These are phyloP conservation scores for Linum trigynum DNA, from an alignment of 345 rosid genomes.

Conservation along the genomic window DNA sequence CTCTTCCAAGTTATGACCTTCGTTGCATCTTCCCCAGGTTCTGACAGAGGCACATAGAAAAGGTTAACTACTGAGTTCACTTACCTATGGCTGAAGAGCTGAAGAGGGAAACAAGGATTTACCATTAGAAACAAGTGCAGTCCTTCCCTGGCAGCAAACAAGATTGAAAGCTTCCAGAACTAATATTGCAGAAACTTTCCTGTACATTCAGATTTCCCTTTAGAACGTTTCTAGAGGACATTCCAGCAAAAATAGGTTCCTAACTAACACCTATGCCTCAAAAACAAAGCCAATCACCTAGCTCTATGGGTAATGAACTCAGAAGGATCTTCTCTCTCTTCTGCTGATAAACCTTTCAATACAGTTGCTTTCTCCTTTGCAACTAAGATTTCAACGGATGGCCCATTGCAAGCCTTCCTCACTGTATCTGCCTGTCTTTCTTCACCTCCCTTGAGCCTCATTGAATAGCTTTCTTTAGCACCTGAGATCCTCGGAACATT, in stretches of 20 bases:
- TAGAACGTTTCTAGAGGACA: conserved; percentile 8
- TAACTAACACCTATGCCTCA: neutral
- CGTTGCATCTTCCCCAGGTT: conserved; percentile 37
- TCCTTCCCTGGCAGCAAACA: conserved; percentile 55
- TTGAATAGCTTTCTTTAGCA: conserved; percentile 2
- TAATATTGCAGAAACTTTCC: conserved; percentile 44
- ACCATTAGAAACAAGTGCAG: conserved; percentile 57
- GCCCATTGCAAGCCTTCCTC: conserved; percentile 10
- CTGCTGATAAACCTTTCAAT: conserved; percentile 31
- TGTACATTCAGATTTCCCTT: conserved; percentile 19
- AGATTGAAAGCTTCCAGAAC: conserved; percentile 43
- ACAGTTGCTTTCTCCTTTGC: conserved; percentile 24
- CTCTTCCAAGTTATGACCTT: conserved; percentile 90
- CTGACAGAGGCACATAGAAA: conserved; percentile 21
- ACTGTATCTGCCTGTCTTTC: conserved; percentile 23
- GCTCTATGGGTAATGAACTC: conserved; percentile 94
- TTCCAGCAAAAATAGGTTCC: neutral
- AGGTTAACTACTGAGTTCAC: neutral
- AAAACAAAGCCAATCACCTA: neutral
- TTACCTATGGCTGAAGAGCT: neutral
- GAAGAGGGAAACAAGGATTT: conserved; percentile 15
- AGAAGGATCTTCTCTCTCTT: conserved; percentile 82
- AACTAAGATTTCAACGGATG: conserved; percentile 20
- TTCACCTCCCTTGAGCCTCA: conserved; percentile 10
- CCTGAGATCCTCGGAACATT: conserved; percentile 14